These are phyloP conservation scores for Phaeosphaeria sp. DNA, from an alignment of 2,329 filamentous ascomycete species.

Conservation along the genomic window DNA sequence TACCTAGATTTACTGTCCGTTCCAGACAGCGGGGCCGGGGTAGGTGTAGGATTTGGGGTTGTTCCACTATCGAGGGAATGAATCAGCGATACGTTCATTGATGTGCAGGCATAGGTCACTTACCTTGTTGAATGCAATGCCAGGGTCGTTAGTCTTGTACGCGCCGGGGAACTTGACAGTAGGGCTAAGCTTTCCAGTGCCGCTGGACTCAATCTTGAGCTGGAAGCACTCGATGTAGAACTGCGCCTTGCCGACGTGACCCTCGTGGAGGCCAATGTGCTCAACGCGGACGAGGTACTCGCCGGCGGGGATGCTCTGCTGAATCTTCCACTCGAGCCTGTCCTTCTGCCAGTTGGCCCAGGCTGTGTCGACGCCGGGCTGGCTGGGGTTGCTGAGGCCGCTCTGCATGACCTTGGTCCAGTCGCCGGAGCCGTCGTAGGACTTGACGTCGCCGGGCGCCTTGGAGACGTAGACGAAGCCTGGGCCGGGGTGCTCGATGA, in stretches of 20 bases:
- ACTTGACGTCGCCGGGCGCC: conserved; percentile 70
- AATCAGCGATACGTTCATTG: neutral
- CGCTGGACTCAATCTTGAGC: conserved; percentile 54
- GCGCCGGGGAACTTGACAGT: conserved; percentile 58
- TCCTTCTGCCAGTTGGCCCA: conserved; percentile 50
- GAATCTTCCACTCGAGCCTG: conserved; percentile 53
- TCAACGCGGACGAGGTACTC: conserved; percentile 47
- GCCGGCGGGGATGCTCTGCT: conserved; percentile 50
- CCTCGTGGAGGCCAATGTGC: conserved; percentile 44
- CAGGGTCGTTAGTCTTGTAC: conserved; percentile 57
- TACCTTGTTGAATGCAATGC: conserved; percentile 57
- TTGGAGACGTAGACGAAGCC: conserved; percentile 49
- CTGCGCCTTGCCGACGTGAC: conserved; percentile 38
- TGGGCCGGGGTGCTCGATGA: conserved; percentile 53
- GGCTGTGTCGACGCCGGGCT: conserved; percentile 28
- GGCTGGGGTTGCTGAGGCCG: conserved; percentile 36
- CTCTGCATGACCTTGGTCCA: conserved; percentile 47
- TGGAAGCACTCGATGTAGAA: conserved; percentile 51
- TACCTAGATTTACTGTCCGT: conserved; percentile 9
- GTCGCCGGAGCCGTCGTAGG: conserved; percentile 69
- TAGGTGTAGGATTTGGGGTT: conserved; percentile 42
- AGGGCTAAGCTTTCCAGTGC: conserved; percentile 52
- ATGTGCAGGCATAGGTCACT: neutral
- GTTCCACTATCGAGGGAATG: conserved; percentile 15
- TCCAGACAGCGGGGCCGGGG: conserved; percentile 40